A percentile compares a stretch with the other conserved stretches of the same genome.
Evolutionary conservation across 2,329 filamentous ascomycete species (phyloP).

Genomic region (Arthrinium phaeospermum): DNA sequence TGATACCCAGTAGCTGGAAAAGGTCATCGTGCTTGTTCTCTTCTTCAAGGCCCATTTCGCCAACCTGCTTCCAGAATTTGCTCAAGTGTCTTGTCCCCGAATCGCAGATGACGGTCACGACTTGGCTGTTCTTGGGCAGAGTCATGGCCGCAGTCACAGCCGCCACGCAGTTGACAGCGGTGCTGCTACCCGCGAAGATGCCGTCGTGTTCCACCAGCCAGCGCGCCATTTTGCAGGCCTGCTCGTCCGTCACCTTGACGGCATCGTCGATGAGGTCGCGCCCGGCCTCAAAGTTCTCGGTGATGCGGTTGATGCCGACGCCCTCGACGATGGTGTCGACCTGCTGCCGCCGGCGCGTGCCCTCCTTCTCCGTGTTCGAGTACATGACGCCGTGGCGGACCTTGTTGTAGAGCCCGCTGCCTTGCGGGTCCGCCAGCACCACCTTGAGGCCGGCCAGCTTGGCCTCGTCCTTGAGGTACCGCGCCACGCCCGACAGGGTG

Average conservation of each 20-base stretch:
- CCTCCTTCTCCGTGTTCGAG: conserved; percentile 84
- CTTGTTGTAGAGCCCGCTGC: conserved; percentile 91
- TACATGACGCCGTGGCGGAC: conserved; percentile 97
- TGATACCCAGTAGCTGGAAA: conserved; percentile 56
- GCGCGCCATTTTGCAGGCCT: conserved; percentile 91
- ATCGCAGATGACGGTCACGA: conserved; percentile 88
- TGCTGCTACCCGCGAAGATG: conserved; percentile 92
- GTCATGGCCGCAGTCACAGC: conserved; percentile 71
- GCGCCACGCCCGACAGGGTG: conserved; percentile 85
- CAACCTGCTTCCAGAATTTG: conserved; percentile 82
- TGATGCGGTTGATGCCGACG: conserved; percentile 94
- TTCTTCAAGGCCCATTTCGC: conserved; percentile 69
- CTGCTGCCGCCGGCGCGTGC: conserved; percentile 85
- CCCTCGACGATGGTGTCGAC: conserved; percentile 97
- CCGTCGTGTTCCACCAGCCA: conserved; percentile 97
- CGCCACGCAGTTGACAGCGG: conserved; percentile 93
- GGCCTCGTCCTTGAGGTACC: conserved; percentile 76
- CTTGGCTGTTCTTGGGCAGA: conserved; percentile 64
- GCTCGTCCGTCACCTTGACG: conserved; percentile 83
- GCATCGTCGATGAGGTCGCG: conserved; percentile 89
- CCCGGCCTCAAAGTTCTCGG: conserved; percentile 88
- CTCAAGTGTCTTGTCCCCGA: conserved; percentile 81
- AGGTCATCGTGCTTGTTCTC: conserved; percentile 55
- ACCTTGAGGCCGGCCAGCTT: conserved; percentile 67
- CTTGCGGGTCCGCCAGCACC: conserved; percentile 91